Percentiles rank a stretch among this genome's conserved stretches.
phyloP scores from a whole-genome alignment of 2,329 filamentous ascomycete species.

The Pseudogymnoascus sp. region DNA sequence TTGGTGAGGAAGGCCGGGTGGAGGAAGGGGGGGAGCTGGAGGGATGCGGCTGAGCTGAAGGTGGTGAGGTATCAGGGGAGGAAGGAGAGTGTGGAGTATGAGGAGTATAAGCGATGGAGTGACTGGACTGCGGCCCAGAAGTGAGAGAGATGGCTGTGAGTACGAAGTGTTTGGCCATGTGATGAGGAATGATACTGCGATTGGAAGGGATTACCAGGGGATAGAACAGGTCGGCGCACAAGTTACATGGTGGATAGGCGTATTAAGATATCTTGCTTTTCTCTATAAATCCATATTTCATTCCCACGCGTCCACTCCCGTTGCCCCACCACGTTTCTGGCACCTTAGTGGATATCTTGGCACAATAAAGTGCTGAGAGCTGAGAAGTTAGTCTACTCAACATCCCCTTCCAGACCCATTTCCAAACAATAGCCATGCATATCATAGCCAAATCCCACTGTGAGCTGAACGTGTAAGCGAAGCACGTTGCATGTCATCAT shows the following conservation, averaged over 20 bases:
- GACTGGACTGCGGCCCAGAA: slow-evolving; percentile 49
- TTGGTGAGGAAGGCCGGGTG: slow-evolving; percentile 94
- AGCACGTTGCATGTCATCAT: not conserved
- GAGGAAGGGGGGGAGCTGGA: slow-evolving; percentile 60
- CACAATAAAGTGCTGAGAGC: not conserved
- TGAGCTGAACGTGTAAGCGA: not conserved
- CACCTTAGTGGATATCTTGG: not conserved
- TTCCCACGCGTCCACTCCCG: not conserved
- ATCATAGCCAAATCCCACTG: not conserved
- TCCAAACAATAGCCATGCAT: not conserved
- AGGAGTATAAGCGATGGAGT: slow-evolving; percentile 72
- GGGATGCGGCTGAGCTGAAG: slow-evolving; percentile 63
- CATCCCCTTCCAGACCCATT: not conserved
- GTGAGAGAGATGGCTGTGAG: not conserved
- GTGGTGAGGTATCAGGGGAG: slow-evolving; percentile 82
- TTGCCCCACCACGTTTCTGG: not conserved
- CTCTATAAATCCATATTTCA: not conserved
- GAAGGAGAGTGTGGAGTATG: slow-evolving; percentile 63
- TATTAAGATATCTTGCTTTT: not conserved
- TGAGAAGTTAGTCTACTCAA: not conserved
- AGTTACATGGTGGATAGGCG: not conserved
- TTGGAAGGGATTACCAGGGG: not conserved
- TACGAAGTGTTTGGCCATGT: not conserved
- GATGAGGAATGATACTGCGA: not conserved
- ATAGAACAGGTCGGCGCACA: not conserved